Evolutionary conservation across 257 asterid species (phyloP), one percentile per base, ranked within the genome.

Genomic region (Gentiana dahurica): DNA sequence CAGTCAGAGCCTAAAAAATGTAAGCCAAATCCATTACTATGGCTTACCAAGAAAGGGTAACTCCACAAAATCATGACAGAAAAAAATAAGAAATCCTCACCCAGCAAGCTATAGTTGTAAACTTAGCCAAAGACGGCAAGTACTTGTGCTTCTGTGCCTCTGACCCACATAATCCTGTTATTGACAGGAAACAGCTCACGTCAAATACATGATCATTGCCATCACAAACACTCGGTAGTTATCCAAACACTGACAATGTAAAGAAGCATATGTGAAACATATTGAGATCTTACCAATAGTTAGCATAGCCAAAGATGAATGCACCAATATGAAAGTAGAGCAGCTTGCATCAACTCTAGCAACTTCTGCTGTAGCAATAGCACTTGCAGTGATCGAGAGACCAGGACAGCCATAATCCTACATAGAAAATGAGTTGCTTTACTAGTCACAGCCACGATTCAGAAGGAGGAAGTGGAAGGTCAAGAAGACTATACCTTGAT

Each of bases 321-420:
- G 99, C 68, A 83, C 95, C 83, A 92, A 77, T 49, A 92, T 61
- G 81, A 92, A 85, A 39, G 94, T 74, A 55, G 94, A 88, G 75
- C 87, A 79, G 69, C 99, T 92, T 67, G 97, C 99, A 74, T 92
- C 99, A 68, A 92, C 99, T 75, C 99, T 81, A 33, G 99, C 91
- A 64, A 82, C 36, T 79, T 92, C 99, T 36, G 94, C 95, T 0
- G 61, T 8, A 57, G 84, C 87, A 65, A 92, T 58, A 46, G 97
- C 99, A 74, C 62, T 92, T 38, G 78, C 97, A 63, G 95, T 92
- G 50, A 92, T 59, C 8, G 97, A 85, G 62, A 80, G 77, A 58
- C 75, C 78, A 52, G 99, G 95, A 63, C 99, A 92, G 13, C 99
- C 95, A 75, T 92, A 92, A 9, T 95, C 97, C 99, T 57, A 32